These are phyloP conservation scores for Dactylorhiza incarnata DNA, from an alignment of 106 monocot species.

Conservation along the genomic window DNA sequence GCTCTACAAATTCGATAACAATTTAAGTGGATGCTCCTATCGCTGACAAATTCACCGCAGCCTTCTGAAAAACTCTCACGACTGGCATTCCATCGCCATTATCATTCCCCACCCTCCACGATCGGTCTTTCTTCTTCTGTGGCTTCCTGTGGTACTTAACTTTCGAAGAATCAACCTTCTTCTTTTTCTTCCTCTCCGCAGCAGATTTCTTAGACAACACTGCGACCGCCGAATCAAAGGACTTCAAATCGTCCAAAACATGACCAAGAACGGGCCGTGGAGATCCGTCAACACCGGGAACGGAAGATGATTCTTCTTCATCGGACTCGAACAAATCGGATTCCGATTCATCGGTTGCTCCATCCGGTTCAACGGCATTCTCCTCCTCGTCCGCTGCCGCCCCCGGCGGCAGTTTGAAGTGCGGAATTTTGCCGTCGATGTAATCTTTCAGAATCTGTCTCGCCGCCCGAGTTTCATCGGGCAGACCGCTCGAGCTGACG, in stretches of 20 bases:
- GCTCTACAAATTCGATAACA: too few relatives aligned
- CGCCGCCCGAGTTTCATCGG: slow-evolving; percentile 83
- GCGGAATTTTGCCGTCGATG: slow-evolving; percentile 88
- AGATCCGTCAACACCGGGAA: background rate
- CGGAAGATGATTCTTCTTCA: background rate
- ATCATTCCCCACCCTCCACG: slow-evolving; percentile 84
- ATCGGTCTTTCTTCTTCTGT: slow-evolving; percentile 82
- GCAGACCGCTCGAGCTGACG: slow-evolving; percentile 73
- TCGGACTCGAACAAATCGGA: slow-evolving; percentile 19
- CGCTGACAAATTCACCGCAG: slow-evolving; percentile 41
- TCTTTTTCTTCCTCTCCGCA: slow-evolving; percentile 40
- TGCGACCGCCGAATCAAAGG: slow-evolving; percentile 44
- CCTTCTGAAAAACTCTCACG: slow-evolving; percentile 72
- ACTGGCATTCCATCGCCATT: slow-evolving; percentile 81
- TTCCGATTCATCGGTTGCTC: slow-evolving; percentile 6
- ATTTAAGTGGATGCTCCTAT: slow-evolving; percentile 25
- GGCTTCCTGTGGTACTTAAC: slow-evolving; percentile 82
- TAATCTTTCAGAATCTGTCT: slow-evolving; percentile 88
- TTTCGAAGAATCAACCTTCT: slow-evolving; percentile 27
- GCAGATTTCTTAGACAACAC: slow-evolving; percentile 15
- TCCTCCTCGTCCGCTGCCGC: background rate
- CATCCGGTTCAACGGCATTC: background rate
- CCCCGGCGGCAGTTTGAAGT: slow-evolving; percentile 69
- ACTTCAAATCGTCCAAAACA: slow-evolving; percentile 51
- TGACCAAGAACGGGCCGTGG: background rate